phyloP scores from a whole-genome alignment of 1,139 yeast species.

The Lodderomyces pseudojiufengensis region DNA sequence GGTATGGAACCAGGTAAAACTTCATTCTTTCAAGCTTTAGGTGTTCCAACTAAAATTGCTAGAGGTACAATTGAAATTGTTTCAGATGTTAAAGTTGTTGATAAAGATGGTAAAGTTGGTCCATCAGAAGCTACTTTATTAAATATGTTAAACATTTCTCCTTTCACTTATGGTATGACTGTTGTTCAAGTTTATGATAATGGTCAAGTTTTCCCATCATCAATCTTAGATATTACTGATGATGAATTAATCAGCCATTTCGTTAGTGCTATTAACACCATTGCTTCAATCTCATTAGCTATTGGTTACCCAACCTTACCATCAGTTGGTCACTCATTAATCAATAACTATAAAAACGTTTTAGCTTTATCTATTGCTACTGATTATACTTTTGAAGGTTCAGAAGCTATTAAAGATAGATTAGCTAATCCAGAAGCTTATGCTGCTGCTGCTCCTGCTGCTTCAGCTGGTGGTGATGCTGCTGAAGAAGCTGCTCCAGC shows the following conservation, averaged over 20 bases:
- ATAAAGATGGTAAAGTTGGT: slow-evolving; percentile 86
- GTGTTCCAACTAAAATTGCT: slow-evolving; percentile 99
- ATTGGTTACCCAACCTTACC: slow-evolving; percentile 99
- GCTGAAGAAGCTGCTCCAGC: slow-evolving; percentile 59
- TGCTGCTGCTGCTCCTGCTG: slow-evolving; percentile 98
- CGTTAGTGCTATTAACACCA: slow-evolving; percentile 86
- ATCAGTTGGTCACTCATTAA: slow-evolving; percentile 97
- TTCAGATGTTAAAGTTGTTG: slow-evolving; percentile 94
- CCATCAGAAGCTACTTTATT: slow-evolving; percentile 98
- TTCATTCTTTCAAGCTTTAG: slow-evolving; percentile 99
- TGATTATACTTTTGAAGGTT: slow-evolving; percentile 98
- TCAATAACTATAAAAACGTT: slow-evolving; percentile 99
- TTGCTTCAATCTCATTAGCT: slow-evolving; percentile 96
- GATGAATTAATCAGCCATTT: slow-evolving; percentile 93
- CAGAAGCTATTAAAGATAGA: slow-evolving; percentile 98
- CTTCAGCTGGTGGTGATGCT: slow-evolving; percentile 79
- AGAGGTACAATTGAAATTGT: slow-evolving; percentile 99
- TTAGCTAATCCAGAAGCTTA: slow-evolving; percentile 78
- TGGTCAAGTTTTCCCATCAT: slow-evolving; percentile 96
- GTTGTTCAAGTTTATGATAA: slow-evolving; percentile 97
- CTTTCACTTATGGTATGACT: slow-evolving; percentile 98
- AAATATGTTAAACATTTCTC: slow-evolving; percentile 99
- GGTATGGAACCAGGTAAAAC: slow-evolving; percentile 99
- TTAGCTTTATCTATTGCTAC: slow-evolving; percentile 97
- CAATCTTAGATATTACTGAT: slow-evolving; percentile 97